phyloP scores from a whole-genome alignment of 2,329 filamentous ascomycete genomes.

The Sarocladiaceae sp. region DNA sequence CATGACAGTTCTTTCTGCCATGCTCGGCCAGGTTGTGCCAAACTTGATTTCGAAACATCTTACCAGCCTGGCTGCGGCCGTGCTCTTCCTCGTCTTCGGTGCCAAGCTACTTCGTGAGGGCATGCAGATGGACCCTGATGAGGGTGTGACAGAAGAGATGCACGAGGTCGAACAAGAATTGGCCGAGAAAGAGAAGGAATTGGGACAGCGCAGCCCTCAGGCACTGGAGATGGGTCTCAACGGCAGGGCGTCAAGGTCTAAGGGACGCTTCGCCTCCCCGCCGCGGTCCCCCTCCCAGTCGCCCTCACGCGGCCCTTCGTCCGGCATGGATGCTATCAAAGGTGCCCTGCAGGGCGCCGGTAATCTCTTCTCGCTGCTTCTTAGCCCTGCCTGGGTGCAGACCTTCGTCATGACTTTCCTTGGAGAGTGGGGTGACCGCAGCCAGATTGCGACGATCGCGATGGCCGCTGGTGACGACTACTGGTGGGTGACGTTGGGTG shows the following conservation, averaged over 20 bases:
- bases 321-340: conserved; percentile 21
- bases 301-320: conserved; percentile 55
- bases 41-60: conserved; percentile 84
- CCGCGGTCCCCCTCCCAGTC: conserved; percentile 76
- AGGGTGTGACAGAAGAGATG: conserved; percentile 95
- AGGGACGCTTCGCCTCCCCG: conserved; percentile 71
- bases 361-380: conserved; percentile 79
- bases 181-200: conserved; percentile 83
- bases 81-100: conserved; percentile 85
- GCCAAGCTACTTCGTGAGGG: conserved; percentile 79
- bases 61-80: conserved; percentile 79
- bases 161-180: conserved; percentile 92
- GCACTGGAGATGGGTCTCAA: conserved; percentile 73
- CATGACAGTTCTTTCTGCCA: conserved; percentile 92
- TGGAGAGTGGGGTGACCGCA: conserved; percentile 95
- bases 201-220: conserved; percentile 64
- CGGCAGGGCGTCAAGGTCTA: conserved; percentile 58
- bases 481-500: conserved; percentile 95
- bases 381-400: conserved; percentile 97
- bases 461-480: conserved; percentile 99
- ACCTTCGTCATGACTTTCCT: conserved; percentile 99
- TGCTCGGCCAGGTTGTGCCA: conserved; percentile 88
- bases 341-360: conserved; percentile 55
- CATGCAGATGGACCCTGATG: conserved; percentile 78
- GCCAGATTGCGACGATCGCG: conserved; percentile 95